Base-by-base conservation (phyloP, 805 yeast species). In the Hanseniaspora singularis region DNA sequence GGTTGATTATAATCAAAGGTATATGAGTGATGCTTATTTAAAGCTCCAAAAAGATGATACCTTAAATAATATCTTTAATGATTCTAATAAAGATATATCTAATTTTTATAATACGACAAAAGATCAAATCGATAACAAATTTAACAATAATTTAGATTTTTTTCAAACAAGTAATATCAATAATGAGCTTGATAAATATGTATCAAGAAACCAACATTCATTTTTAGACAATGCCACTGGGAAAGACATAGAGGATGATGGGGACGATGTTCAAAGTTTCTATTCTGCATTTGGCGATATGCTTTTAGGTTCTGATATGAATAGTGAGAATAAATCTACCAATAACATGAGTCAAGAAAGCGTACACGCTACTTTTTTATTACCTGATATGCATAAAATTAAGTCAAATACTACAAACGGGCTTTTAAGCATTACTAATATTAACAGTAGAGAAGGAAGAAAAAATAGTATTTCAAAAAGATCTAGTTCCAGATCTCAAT, bases 401-500 rank as follows among this genome's bases (percentile, higher is more conserved):
- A 44, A 37, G 24, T 28, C 30, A 10, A 44, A 36, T n/a, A 24
- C 15, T 16, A n/a, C n/a, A n/a, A 15, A 20, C 5, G 39, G 33
- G 6, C 28, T 30, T 8, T 16, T 38, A 23, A 15, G 33, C 6
- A 36, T 42, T 15, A 42, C 32, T 8, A 42, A 16, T 14, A 42
- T 31, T 14, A 31, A 12, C 19, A 38, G 33, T 11, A 45, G 42
- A 33, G 39, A 38, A 31, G 48, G 28, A 27, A 41, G 50, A 41
- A 22, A 38, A 7, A 48, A 42, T 8, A 41, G 47, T 20, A 33
- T 48, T 3, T 27, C 47, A 9, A 48, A 48, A 33, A 26, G 40
- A 3, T 23, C n/a, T 16, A 10, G 50, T n/a, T 52, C 58, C 12
- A 43, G 54, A 20, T 53, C 57, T n/a, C n/a, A n/a, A n/a, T n/a